These are phyloP conservation scores for Erythrophleum ivorense DNA, from an alignment of 331 rosid species.

Conservation along the genomic window DNA sequence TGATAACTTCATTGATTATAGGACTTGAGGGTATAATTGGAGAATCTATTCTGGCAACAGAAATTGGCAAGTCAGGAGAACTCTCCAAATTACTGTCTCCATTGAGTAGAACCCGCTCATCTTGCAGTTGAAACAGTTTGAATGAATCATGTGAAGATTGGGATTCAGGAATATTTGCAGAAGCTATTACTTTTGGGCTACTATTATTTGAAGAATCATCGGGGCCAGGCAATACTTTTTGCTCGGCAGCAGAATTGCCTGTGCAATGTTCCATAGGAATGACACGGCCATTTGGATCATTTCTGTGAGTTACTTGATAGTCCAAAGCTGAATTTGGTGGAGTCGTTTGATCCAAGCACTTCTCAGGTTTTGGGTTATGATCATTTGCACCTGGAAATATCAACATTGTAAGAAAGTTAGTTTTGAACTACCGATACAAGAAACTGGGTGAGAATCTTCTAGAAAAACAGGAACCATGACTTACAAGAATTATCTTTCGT, in stretches of 20 bases:
- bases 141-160: slow-evolving; percentile 14
- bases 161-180: slow-evolving; percentile 25
- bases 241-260: slow-evolving; percentile 37
- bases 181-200: slow-evolving; percentile 38
- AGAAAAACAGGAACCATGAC: slow-evolving; percentile 31
- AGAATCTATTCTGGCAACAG: slow-evolving; percentile 30
- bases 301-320: slow-evolving; percentile 23
- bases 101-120: slow-evolving; percentile 45
- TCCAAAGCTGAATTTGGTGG: slow-evolving; percentile 37
- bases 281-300: slow-evolving; percentile 42
- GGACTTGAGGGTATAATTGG: slow-evolving; percentile 33
- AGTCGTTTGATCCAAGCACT: slow-evolving; percentile 40
- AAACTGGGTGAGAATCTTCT: neutral
- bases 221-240: slow-evolving; percentile 20
- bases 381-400: slow-evolving; percentile 49
- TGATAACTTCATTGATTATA: slow-evolving; percentile 24
- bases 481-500: slow-evolving; percentile 46
- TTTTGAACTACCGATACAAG: neutral
- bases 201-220: slow-evolving; percentile 34
- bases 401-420: neutral
- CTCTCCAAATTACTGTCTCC: slow-evolving; percentile 36
- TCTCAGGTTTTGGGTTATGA: slow-evolving; percentile 37
- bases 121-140: slow-evolving; percentile 40
- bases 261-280: slow-evolving; percentile 34
- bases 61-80: slow-evolving; percentile 33